Percentiles rank a stretch among this genome's conserved stretches.
phyloP scores from a whole-genome alignment of 352 stramenopile genomes.

The Pythium phragmitis region DNA sequence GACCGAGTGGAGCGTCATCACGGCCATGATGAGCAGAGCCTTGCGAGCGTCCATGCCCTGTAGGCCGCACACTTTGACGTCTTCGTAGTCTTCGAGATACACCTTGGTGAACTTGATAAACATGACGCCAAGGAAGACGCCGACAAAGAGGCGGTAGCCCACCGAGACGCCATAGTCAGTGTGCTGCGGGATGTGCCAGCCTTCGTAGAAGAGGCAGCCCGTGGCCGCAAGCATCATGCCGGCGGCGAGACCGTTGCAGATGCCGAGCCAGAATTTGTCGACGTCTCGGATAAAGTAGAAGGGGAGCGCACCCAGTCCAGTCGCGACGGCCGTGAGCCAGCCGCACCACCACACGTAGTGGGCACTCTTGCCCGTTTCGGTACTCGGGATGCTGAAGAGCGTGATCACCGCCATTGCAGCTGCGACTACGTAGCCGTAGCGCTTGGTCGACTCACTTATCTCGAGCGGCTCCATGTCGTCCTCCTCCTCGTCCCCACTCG shows the following conservation, averaged over 20 bases:
- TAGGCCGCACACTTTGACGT: slow-evolving; percentile 87
- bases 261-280: slow-evolving; percentile 93
- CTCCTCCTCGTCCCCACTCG: slow-evolving; percentile 13
- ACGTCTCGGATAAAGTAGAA: slow-evolving; percentile 94
- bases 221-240: slow-evolving; percentile 99
- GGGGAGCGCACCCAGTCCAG: slow-evolving; percentile 93
- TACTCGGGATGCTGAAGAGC: slow-evolving; percentile 56
- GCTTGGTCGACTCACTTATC: slow-evolving; percentile 28
- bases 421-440: slow-evolving; percentile 48
- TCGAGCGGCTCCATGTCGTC: slow-evolving; percentile 24
- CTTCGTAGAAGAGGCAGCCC: slow-evolving; percentile 94
- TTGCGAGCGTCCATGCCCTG: slow-evolving; percentile 87
- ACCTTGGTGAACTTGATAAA: slow-evolving; percentile 97
- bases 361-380: slow-evolving; percentile 50
- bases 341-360: slow-evolving; percentile 97
- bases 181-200: slow-evolving; percentile 75
- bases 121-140: slow-evolving; percentile 90
- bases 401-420: slow-evolving; percentile 57
- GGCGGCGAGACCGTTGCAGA: slow-evolving; percentile 94
- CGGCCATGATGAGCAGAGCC: slow-evolving; percentile 96
- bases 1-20: slow-evolving; percentile 99
- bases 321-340: slow-evolving; percentile 97
- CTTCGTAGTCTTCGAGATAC: slow-evolving; percentile 94
- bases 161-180: slow-evolving; percentile 68
- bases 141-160: slow-evolving; percentile 82